Conservation (phyloP, 139 green algal genomes). For the Asterochloris erici region DNA sequence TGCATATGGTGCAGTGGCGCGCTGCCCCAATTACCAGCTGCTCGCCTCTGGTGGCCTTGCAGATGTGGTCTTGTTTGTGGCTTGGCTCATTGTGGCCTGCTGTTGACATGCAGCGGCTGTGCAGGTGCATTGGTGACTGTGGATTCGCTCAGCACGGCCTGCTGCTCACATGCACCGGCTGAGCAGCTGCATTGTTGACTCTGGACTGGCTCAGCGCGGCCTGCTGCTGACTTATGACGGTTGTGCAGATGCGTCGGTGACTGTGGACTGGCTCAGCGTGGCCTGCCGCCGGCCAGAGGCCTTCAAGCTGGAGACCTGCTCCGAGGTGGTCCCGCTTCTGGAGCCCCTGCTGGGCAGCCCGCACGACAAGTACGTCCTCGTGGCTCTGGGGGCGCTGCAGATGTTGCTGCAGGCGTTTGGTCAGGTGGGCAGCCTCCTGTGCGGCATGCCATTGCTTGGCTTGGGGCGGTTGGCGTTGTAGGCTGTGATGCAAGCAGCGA, state of each 20-base stretch:
- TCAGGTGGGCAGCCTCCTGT: background rate
- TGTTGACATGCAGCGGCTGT: background rate
- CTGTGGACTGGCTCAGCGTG: slow-evolving; percentile 23
- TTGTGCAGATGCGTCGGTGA: slow-evolving; percentile 24
- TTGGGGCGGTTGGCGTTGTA: too few species aligned
- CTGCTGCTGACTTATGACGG: background rate
- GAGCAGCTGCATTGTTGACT: background rate
- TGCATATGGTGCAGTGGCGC: too few species aligned
- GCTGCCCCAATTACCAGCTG: too few species aligned
- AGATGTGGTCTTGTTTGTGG: too few species aligned
- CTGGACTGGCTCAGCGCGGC: background rate
- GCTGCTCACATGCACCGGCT: background rate
- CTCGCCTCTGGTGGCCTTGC: too few species aligned
- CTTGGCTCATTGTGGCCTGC: background rate
- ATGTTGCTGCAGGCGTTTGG: slow-evolving; percentile 41
- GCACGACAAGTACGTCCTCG: slow-evolving; percentile 29
- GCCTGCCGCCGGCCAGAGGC: slow-evolving; percentile 5
- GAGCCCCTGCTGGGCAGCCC: slow-evolving; percentile 32
- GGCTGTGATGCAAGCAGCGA: too few species aligned
- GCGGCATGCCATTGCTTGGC: too few species aligned
- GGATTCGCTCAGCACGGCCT: too few species aligned
- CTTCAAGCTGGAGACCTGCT: slow-evolving; percentile 31
- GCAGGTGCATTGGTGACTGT: background rate
- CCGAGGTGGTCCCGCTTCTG: slow-evolving; percentile 19
- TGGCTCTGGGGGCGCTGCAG: slow-evolving; percentile 30